A percentile compares a stretch with the other conserved stretches of the same genome.
Conservation (phyloP, 805 yeast genomes). For the Starmerella scarabaei region DNA sequence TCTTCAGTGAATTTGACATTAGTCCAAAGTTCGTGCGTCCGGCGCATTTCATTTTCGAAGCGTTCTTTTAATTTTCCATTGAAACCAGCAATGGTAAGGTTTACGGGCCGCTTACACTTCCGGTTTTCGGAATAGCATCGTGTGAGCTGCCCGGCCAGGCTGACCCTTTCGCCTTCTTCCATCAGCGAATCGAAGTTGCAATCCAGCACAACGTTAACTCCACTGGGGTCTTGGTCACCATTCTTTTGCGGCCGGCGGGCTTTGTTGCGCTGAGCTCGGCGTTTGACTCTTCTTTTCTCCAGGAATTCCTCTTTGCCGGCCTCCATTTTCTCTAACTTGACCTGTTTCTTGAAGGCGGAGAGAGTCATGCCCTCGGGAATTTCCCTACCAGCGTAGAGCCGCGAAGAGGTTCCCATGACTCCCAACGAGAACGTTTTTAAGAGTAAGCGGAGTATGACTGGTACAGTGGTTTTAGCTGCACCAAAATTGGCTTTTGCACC, state of each 20-base stretch:
- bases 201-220: conserved; percentile 55
- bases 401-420: not conserved
- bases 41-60: conserved; percentile 47
- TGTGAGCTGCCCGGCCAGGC: conserved; percentile 68
- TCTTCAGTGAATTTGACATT: conserved; percentile 40
- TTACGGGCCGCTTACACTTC: conserved; percentile 43
- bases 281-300: conserved; percentile 41
- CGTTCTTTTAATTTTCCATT: conserved; percentile 51
- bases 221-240: conserved; percentile 26
- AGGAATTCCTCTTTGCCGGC: conserved; percentile 50
- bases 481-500: too few species aligned
- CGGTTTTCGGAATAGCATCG: conserved; percentile 71
- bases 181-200: conserved; percentile 85
- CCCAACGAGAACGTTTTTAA: too few species aligned
- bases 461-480: too few species aligned
- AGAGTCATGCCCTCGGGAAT: conserved; percentile 84
- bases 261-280: conserved; percentile 22
- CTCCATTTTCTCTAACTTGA: conserved; percentile 47
- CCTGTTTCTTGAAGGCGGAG: conserved; percentile 65
- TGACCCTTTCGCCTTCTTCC: conserved; percentile 57
- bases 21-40: conserved; percentile 55
- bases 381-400: conserved; percentile 12
- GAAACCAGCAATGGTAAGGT: conserved; percentile 51
- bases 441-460: too few species aligned
- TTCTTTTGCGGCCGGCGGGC: conserved; percentile 11